These are phyloP conservation scores for Neocucurbitaria cava DNA, from an alignment of 2,329 filamentous ascomycete genomes.

Conservation along the genomic window DNA sequence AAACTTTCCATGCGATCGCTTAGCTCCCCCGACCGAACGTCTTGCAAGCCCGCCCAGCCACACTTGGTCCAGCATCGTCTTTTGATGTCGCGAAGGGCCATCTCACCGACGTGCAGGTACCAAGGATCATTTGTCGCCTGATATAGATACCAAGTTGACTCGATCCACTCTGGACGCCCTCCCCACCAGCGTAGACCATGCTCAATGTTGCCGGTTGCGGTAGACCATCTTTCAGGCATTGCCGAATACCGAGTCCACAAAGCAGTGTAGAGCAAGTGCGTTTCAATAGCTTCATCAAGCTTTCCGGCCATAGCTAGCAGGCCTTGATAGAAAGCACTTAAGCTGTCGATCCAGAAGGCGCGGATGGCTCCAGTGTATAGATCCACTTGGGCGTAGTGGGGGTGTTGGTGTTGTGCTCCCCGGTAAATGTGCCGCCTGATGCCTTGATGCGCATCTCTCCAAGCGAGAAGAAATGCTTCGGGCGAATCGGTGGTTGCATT, in stretches of 20 bases:
- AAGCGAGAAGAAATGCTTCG: constrained; percentile 79
- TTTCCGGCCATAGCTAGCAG: constrained; percentile 86
- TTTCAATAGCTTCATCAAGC: constrained; percentile 87
- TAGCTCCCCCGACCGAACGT: constrained; percentile 73
- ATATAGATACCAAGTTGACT: constrained; percentile 96
- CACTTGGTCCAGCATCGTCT: constrained; percentile 88
- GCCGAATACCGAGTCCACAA: constrained; percentile 96
- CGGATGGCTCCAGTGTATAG: constrained; percentile 85
- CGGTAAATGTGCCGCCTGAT: constrained; percentile 94
- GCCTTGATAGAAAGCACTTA: constrained; percentile 94
- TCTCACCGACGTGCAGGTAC: constrained; percentile 95
- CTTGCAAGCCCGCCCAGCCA: constrained; percentile 84
- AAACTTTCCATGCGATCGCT: constrained; percentile 98
- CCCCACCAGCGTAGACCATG: constrained; percentile 93
- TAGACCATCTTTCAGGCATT: constrained; percentile 92
- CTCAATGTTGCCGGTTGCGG: constrained; percentile 82
- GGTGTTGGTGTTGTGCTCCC: constrained; percentile 75
- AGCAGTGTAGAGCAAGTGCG: constrained; percentile 88
- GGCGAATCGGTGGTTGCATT: constrained; percentile 71
- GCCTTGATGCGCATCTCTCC: constrained; percentile 84
- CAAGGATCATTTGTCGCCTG: constrained; percentile 91
- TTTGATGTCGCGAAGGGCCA: constrained; percentile 88
- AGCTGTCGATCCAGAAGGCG: constrained; percentile 93
- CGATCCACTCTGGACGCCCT: constrained; percentile 93
- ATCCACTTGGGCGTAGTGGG: constrained; percentile 92